phyloP scores from a whole-genome alignment of 2,329 filamentous ascomycete genomes.

The Colletotrichum destructivum region DNA sequence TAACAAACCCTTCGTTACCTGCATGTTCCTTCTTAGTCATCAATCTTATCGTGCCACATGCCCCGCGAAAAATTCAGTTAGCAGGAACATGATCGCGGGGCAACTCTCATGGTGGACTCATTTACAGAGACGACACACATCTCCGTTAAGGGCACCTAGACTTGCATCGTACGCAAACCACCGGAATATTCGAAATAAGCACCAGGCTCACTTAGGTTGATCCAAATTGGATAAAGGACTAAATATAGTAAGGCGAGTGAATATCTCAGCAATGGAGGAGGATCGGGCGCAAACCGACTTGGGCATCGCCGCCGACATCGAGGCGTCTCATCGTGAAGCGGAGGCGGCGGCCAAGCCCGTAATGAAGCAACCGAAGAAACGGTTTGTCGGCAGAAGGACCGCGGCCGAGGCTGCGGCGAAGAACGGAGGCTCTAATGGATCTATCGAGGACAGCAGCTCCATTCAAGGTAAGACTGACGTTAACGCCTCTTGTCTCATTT shows the following conservation, averaged over 20 bases:
- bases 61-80: slow-evolving; percentile 41
- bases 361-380: slow-evolving; percentile 85
- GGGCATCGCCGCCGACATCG: slow-evolving; percentile 77
- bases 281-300: slow-evolving; percentile 80
- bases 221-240: neutral
- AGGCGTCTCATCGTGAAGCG: slow-evolving; percentile 60
- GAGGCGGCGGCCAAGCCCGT: slow-evolving; percentile 53
- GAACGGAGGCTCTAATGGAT: slow-evolving; percentile 51
- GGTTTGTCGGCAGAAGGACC: slow-evolving; percentile 88
- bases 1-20: slow-evolving; percentile 12
- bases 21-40: slow-evolving; percentile 20
- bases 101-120: slow-evolving; percentile 15
- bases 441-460: slow-evolving; percentile 73
- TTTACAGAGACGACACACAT: neutral
- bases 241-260: neutral
- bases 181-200: neutral
- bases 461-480: slow-evolving; percentile 62
- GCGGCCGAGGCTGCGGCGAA: slow-evolving; percentile 69
- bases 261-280: slow-evolving; percentile 75
- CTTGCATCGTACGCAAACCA: neutral
- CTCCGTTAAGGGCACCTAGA: neutral
- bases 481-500: neutral
- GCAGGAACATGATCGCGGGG: slow-evolving; percentile 33
- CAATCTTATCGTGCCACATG: slow-evolving; percentile 28
- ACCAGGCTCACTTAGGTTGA: neutral